Evolutionary conservation across 1,139 yeast species (phyloP).

Genomic region (Saccharomyces hybrid): DNA sequence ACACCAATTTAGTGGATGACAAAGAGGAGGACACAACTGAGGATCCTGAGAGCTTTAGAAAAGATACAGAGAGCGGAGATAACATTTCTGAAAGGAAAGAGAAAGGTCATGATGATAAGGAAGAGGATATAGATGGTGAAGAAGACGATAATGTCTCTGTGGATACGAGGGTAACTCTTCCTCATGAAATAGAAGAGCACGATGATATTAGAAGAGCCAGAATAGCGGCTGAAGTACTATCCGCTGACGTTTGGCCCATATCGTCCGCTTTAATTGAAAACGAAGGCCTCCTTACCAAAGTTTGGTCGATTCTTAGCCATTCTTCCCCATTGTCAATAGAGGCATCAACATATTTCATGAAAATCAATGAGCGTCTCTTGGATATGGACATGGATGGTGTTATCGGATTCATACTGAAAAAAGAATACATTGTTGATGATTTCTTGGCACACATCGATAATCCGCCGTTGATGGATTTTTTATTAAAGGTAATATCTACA

Average conservation of each 20-base stretch:
- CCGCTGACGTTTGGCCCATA: slow-evolving; percentile 92
- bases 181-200: slow-evolving; percentile 44
- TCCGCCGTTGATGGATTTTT: slow-evolving; percentile 66
- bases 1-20: slow-evolving; percentile 19
- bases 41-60: slow-evolving; percentile 42
- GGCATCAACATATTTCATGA: slow-evolving; percentile 84
- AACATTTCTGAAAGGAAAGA: slow-evolving; percentile 5
- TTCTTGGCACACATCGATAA: slow-evolving; percentile 50
- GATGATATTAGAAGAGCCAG: slow-evolving; percentile 65
- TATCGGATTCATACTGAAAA: slow-evolving; percentile 51
- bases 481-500: slow-evolving; percentile 58
- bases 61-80: slow-evolving; percentile 29
- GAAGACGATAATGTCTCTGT: slow-evolving; percentile 30
- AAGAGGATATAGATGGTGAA: slow-evolving; percentile 19
- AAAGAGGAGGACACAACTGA: slow-evolving; percentile 21
- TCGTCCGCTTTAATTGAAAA: slow-evolving; percentile 87
- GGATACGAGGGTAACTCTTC: slow-evolving; percentile 26
- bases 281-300: slow-evolving; percentile 51
- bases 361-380: slow-evolving; percentile 84
- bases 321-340: slow-evolving; percentile 61
- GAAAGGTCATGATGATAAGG: slow-evolving; percentile 10
- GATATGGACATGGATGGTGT: slow-evolving; percentile 88
- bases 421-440: slow-evolving; percentile 45
- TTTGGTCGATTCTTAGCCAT: slow-evolving; percentile 75
- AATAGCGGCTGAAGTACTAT: slow-evolving; percentile 81